Conservation (phyloP, 257 asterid species). For the Fraxinus quadrangulata region DNA sequence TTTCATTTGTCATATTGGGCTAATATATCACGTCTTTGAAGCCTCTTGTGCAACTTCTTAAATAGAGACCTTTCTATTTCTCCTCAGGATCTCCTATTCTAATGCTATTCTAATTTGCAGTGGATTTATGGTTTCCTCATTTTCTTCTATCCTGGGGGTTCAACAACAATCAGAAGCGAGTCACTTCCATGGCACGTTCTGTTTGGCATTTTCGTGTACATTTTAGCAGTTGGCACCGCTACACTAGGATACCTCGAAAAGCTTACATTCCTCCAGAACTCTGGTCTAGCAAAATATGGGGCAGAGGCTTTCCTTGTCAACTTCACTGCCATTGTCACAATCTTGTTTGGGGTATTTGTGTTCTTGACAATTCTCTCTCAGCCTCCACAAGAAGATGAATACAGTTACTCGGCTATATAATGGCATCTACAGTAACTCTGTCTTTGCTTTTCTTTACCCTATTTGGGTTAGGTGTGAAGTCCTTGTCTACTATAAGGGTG, state of each 20-base stretch:
- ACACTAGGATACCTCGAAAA: slow-evolving; percentile 82
- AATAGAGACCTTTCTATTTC: not conserved
- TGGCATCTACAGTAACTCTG: not conserved
- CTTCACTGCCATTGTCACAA: slow-evolving; percentile 78
- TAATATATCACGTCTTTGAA: not conserved
- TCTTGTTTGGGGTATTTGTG: slow-evolving; percentile 76
- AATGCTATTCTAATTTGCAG: slow-evolving; percentile 42
- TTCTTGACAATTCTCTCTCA: slow-evolving; percentile 63
- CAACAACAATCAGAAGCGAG: slow-evolving; percentile 55
- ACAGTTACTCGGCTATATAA: slow-evolving; percentile 70
- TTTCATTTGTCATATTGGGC: not conserved
- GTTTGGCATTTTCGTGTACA: slow-evolving; percentile 62
- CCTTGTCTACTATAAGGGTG: not conserved
- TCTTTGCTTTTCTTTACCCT: not conserved
- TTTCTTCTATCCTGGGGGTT: slow-evolving; percentile 95
- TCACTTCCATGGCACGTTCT: slow-evolving; percentile 96
- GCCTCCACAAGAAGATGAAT: slow-evolving; percentile 59
- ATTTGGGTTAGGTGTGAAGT: not conserved
- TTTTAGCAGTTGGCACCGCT: slow-evolving; percentile 70
- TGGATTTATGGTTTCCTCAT: slow-evolving; percentile 85
- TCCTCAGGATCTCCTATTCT: not conserved
- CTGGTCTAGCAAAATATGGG: slow-evolving; percentile 73
- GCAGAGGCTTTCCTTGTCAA: slow-evolving; percentile 89
- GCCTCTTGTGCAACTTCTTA: not conserved
- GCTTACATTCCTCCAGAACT: slow-evolving; percentile 78